Conservation (phyloP, 2,329 filamentous ascomycete species). For the Boeremia lycopersici region DNA sequence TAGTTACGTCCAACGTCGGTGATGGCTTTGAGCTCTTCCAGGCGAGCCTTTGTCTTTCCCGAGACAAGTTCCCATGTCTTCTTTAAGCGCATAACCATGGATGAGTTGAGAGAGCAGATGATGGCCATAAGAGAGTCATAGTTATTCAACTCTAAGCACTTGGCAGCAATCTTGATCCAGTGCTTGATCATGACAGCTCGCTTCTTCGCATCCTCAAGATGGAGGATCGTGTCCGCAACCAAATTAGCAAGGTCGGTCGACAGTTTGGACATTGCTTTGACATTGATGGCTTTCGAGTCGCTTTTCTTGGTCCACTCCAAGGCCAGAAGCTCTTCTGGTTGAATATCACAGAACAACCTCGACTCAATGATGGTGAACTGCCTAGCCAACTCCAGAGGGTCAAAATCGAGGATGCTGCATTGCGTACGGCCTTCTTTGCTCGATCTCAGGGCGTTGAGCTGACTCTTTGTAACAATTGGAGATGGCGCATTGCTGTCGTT, state of each 20-base stretch:
- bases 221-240: conserved; percentile 89
- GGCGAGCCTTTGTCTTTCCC: conserved; percentile 77
- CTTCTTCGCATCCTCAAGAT: conserved; percentile 89
- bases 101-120: conserved; percentile 90
- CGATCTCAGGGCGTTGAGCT: conserved; percentile 71
- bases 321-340: conserved; percentile 87
- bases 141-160: conserved; percentile 88
- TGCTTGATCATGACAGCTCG: conserved; percentile 91
- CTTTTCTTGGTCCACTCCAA: conserved; percentile 94
- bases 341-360: conserved; percentile 85
- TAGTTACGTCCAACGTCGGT: conserved; percentile 93
- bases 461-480: conserved; percentile 74
- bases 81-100: conserved; percentile 84
- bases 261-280: conserved; percentile 90
- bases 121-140: conserved; percentile 98
- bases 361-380: conserved; percentile 95
- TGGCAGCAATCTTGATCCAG: conserved; percentile 93
- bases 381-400: conserved; percentile 85
- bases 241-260: conserved; percentile 92
- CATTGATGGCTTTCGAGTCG: conserved; percentile 80
- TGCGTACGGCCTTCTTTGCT: conserved; percentile 74
- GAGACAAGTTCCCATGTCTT: conserved; percentile 92
- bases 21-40: conserved; percentile 80
- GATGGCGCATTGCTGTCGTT: conserved; percentile 74
- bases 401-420: conserved; percentile 85